Evolutionary conservation across 2,329 filamentous ascomycete genomes (phyloP), one percentile per base, ranked within the genome.

Genomic region (Ceratocystiopsis minuta): DNA sequence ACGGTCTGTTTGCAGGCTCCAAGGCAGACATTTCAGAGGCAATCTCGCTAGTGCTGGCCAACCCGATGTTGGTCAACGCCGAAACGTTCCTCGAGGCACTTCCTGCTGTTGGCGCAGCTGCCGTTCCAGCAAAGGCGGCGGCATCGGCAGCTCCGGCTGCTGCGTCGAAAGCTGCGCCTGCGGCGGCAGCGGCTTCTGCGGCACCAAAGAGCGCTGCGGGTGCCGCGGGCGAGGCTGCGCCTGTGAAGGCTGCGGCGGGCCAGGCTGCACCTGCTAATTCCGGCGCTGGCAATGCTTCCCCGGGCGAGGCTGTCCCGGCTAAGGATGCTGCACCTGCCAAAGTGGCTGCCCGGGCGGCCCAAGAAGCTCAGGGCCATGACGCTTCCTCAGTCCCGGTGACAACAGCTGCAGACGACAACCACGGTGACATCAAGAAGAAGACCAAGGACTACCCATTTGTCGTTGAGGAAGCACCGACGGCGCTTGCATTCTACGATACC

Each of bases 401-500:
- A 7, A 7, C 20, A 6, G 24, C 24, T 28, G 24, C 24, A 28
- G 24, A 28, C 7, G 39, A 34, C 32, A 36, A 39, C 20, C 43
- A 42, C 31, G 42, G 41, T 16, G 49, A 49, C 37, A 28, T 39
- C 37, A 43, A 43, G 34, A 38, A 45, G 14, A 45, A 41, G 37
- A 45, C 45, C 31, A 47, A 50, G 42, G 54, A 66, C 15, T 69
- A 75, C 15, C 63, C 70, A 7, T 77, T 94, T 53, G 63, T 65
- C 17, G 64, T 78, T 3, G 82, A 93, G 50, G 63, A 65, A 6
- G 62, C 73, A 17, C 72, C 79, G 16, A 67, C 67, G 32, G 70
- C 78, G 4, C 65, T 96, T 43, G 88, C 87, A 2, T 80, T 80
- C 55, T 96, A 98, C 62, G 75, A 75, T 50, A 61, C 67, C 18